These are phyloP conservation scores for Stygiomarasmius scandens DNA, from an alignment of 1,284 basidiomycete genomes.

Conservation along the genomic window DNA sequence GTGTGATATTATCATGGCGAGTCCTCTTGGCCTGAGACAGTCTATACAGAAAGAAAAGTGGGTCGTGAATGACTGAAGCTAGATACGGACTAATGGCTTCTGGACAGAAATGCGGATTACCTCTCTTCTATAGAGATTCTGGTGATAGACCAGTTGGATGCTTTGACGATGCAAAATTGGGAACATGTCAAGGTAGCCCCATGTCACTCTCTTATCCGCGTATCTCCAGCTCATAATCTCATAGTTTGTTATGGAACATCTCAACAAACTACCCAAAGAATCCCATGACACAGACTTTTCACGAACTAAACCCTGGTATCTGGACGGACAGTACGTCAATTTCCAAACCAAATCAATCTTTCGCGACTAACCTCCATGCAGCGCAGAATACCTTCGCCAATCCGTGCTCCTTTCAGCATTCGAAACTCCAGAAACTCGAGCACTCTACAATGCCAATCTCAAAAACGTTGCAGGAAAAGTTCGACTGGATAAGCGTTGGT, in stretches of 20 bases:
- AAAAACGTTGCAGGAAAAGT: constrained; percentile 88
- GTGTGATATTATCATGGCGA: constrained; percentile 91
- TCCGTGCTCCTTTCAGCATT: constrained; percentile 87
- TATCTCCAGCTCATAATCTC: constrained; percentile 5
- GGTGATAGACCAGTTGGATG: constrained; percentile 93
- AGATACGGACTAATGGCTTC: constrained; percentile 6
- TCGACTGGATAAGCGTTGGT: constrained; percentile 67
- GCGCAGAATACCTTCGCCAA: constrained; percentile 84
- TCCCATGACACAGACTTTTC: constrained; percentile 96
- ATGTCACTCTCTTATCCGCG: not conserved
- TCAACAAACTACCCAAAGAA: constrained; percentile 91
- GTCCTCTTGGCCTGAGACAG: constrained; percentile 90
- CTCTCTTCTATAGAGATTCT: constrained; percentile 92
- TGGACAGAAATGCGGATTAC: constrained; percentile 78
- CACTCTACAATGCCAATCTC: constrained; percentile 73
- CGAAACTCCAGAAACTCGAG: constrained; percentile 87
- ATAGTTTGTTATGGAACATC: constrained; percentile 82
- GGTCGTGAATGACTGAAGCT: constrained; percentile 26
- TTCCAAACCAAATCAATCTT: no score
- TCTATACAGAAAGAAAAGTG: constrained; percentile 94
- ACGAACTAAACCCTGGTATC: constrained; percentile 96
- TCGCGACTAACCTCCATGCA: no score
- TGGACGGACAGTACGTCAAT: constrained; percentile 91
- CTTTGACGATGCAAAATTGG: constrained; percentile 90
- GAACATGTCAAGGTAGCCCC: constrained; percentile 91